Evolutionary conservation across 768 basidiomycete species (phyloP).

Genomic region (Solioccasus polychromus): DNA sequence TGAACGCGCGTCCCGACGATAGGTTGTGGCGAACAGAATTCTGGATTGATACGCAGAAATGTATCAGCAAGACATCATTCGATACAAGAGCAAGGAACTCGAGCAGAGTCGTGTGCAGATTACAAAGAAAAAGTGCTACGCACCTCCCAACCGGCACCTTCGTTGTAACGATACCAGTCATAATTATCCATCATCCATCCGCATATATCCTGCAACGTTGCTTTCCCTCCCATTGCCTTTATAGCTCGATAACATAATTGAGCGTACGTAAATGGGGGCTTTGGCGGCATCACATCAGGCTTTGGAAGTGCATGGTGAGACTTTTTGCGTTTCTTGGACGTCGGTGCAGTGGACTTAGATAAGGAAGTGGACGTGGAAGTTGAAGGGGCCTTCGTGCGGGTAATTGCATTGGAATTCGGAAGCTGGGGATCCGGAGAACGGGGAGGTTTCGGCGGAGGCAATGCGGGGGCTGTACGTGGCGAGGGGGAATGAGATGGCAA

Average conservation of each 20-base stretch:
- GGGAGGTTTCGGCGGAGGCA: slow-evolving; percentile 44
- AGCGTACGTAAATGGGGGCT: slow-evolving; percentile 88
- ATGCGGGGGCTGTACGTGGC: slow-evolving; percentile 43
- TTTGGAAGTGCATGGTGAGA: slow-evolving; percentile 41
- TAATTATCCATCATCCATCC: slow-evolving; percentile 86
- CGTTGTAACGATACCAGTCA: slow-evolving; percentile 88
- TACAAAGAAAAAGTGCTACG: slow-evolving; percentile 24
- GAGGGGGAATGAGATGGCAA: slow-evolving; percentile 75
- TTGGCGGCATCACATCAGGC: slow-evolving; percentile 79
- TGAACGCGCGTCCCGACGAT: slow-evolving; percentile 89
- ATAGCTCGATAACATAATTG: slow-evolving; percentile 90
- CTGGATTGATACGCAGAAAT: slow-evolving; percentile 36
- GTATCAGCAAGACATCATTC: slow-evolving; percentile 10
- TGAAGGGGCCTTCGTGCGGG: slow-evolving; percentile 37
- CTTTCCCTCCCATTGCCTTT: slow-evolving; percentile 75
- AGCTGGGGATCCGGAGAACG: slow-evolving; percentile 51
- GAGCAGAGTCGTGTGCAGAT: background rate
- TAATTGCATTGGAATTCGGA: slow-evolving; percentile 61
- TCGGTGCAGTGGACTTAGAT: slow-evolving; percentile 18
- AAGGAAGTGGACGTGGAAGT: slow-evolving; percentile 22
- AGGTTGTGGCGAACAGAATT: slow-evolving; percentile 94
- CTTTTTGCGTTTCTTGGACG: slow-evolving; percentile 74
- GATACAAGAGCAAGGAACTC: background rate
- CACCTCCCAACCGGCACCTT: slow-evolving; percentile 89
- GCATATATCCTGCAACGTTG: slow-evolving; percentile 90